Conservation (phyloP, 78 protist genomes). For the Planoprotostelium fungivorum region DNA sequence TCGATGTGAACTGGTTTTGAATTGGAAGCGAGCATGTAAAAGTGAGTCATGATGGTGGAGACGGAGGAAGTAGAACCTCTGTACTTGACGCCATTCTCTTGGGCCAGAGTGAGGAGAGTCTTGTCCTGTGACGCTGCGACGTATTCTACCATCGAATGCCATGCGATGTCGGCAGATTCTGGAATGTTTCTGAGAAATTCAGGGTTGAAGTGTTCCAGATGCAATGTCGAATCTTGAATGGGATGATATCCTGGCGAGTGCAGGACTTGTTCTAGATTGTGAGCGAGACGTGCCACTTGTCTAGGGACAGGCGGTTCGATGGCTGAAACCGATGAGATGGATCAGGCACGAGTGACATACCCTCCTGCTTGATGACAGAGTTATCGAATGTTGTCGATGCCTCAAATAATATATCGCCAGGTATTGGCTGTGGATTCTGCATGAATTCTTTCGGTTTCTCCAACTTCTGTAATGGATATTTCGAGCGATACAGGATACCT, state of each 20-base stretch:
- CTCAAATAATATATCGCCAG: no score
- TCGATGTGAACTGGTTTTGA: background rate
- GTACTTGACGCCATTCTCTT: background rate
- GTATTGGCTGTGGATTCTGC: no score
- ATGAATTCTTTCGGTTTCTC: no score
- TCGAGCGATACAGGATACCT: no score
- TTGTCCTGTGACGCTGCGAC: background rate
- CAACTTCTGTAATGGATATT: no score
- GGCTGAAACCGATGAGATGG: background rate
- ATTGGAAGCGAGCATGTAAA: background rate
- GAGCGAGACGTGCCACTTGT: background rate
- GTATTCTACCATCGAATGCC: background rate
- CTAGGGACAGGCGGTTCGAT: background rate
- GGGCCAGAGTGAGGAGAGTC: background rate
- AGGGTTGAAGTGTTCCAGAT: background rate
- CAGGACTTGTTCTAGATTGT: background rate
- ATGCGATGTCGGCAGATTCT: background rate
- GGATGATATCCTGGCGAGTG: background rate
- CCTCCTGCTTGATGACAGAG: no score
- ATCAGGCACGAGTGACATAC: no score
- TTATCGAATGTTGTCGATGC: no score
- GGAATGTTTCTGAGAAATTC: background rate
- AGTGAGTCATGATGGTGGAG: background rate
- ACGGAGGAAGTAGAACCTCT: background rate
- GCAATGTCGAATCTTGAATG: background rate